A percentile compares a stretch with the other conserved stretches of the same genome.
Conservation (phyloP, 1,284 basidiomycete species). For the Leccinum fallax region DNA sequence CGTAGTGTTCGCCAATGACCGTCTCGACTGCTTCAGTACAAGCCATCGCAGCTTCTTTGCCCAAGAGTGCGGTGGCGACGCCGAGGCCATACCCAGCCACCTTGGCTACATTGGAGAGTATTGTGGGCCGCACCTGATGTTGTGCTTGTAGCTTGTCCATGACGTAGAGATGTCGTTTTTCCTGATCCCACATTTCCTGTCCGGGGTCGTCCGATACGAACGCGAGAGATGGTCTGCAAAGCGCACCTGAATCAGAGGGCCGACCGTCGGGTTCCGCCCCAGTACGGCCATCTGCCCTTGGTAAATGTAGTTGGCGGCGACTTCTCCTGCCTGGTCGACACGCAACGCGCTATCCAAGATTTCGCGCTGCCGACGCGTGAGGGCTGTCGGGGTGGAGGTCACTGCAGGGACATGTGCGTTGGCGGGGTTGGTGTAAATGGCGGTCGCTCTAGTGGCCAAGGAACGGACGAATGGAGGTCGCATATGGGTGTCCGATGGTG, state of each 20-base stretch:
- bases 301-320: slow-evolving; percentile 94
- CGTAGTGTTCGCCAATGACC: slow-evolving; percentile 97
- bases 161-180: slow-evolving; percentile 88
- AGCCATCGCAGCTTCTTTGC: slow-evolving; percentile 95
- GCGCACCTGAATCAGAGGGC: slow-evolving; percentile 75
- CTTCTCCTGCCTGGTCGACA: slow-evolving; percentile 91
- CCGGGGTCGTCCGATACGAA: slow-evolving; percentile 7
- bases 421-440: slow-evolving; percentile 42
- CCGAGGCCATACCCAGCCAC: slow-evolving; percentile 86
- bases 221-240: background rate
- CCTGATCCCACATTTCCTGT: slow-evolving; percentile 96
- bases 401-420: slow-evolving; percentile 40
- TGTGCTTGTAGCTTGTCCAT: slow-evolving; percentile 86
- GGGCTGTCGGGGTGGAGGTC: slow-evolving; percentile 49
- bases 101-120: slow-evolving; percentile 84
- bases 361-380: slow-evolving; percentile 51
- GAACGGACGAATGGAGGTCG: slow-evolving; percentile 20
- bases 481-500: slow-evolving; percentile 17
- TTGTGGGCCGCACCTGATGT: slow-evolving; percentile 83
- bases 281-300: slow-evolving; percentile 78
- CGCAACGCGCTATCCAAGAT: slow-evolving; percentile 68
- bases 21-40: slow-evolving; percentile 98
- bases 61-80: slow-evolving; percentile 83
- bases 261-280: slow-evolving; percentile 61
- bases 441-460: slow-evolving; percentile 29